Evolutionary conservation across 306 rosid genomes (phyloP), one percentile per base, ranked within the genome.

Genomic region (Rosa rugosa): DNA sequence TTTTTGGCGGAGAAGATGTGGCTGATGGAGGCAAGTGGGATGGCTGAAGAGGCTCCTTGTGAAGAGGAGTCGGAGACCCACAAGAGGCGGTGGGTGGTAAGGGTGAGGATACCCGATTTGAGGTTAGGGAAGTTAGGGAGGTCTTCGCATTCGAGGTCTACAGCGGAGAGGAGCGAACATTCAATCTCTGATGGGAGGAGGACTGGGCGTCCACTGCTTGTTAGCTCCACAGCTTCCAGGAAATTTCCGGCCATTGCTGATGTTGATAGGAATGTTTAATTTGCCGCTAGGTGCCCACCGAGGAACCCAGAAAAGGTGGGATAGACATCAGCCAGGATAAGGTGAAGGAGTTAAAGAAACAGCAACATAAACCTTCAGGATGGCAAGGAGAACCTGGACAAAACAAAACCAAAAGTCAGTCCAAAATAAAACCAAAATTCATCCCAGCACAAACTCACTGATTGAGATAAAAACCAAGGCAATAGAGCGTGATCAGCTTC

Each of bases 61-160:
- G 80, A 14, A 16, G 80, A 23, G 76, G 83, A 69, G 17, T 86
- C 90, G 1, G 91, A 79, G 31, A 92, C 76, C 99, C 98, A 95
- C 71, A 95, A 75, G 17, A 95, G 88, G 44, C 98, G 99, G 85
- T 89, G 96, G 42, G 91, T 92, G 68, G 99, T 91, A 86, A 95
- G 93, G 77, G 86, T 89, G 83, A 93, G 92, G 80, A 93, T 87
- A 40, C 98, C 97, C 0, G 97, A 91, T 80, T 91, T 93, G 80
- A 93, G 94, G 53, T 18, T 83, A 34, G 93, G 98, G 80, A 95
- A 93, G 75, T 44, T 38, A 20, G 85, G 79, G 31, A 91, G 86
- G 22, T 91, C 98, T 60, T 90, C 94, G 81, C 88, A 84, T 65
- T 91, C 92, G 74, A 95, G 89, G 88, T 95, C 98, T 0, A 89